Percentiles rank a stretch among this genome's conserved stretches.
These are phyloP conservation scores for Eugenia klotzschiana DNA, from an alignment of 441 rosid genomes.

Conservation along the genomic window DNA sequence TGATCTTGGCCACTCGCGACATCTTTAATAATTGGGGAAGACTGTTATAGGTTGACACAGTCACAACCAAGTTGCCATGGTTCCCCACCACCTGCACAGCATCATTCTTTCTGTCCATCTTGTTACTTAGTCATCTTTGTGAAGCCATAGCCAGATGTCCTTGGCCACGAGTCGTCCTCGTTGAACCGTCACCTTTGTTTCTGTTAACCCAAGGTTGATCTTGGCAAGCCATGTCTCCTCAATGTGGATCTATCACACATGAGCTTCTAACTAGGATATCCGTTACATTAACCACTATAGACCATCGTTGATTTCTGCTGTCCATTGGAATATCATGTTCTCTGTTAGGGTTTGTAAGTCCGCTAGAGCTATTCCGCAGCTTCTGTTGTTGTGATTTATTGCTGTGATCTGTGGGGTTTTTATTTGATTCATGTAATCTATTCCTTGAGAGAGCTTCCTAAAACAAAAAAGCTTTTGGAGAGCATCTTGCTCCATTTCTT, in stretches of 20 bases:
- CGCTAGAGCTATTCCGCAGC: neutral
- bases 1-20: neutral
- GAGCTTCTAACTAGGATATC: neutral
- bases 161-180: neutral
- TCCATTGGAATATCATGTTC: neutral
- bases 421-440: neutral
- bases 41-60: neutral
- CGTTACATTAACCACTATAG: neutral
- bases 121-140: neutral
- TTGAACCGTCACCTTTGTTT: neutral
- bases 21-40: neutral
- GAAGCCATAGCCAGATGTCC: neutral
- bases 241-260: neutral
- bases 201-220: too few relatives aligned
- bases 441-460: neutral
- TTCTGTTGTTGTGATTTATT: neutral
- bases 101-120: neutral
- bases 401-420: neutral
- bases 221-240: neutral
- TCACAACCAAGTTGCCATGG: neutral
- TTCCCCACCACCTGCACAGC: neutral
- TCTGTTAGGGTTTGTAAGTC: neutral
- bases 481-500: neutral
- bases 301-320: neutral
- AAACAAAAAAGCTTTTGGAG: neutral